Conservation (phyloP, 106 monocot genomes). For the Hemerocallis citrina region DNA sequence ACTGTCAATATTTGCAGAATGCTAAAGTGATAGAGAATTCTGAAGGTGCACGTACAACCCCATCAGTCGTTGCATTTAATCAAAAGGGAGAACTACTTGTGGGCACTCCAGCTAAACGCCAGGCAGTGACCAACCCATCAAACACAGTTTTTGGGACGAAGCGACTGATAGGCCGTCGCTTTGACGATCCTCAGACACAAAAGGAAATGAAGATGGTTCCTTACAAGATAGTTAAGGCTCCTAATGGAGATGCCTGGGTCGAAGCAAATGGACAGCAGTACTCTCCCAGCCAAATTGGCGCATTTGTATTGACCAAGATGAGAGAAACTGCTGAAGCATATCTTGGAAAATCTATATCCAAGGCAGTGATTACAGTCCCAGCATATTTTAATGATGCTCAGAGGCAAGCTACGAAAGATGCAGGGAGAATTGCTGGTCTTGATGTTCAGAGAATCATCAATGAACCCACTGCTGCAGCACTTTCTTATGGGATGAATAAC, state of each 20-base stretch:
- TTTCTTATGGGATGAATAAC: slow-evolving; percentile 68
- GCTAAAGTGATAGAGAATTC: slow-evolving; percentile 84
- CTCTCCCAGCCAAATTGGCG: slow-evolving; percentile 61
- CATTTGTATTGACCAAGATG: slow-evolving; percentile 74
- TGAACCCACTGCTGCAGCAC: slow-evolving; percentile 67
- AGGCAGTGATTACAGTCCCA: slow-evolving; percentile 83
- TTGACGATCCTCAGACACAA: slow-evolving; percentile 79
- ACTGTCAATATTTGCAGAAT: slow-evolving; percentile 35
- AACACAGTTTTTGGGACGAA: slow-evolving; percentile 84
- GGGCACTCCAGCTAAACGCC: slow-evolving; percentile 83
- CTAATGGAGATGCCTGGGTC: slow-evolving; percentile 71
- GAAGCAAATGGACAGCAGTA: slow-evolving; percentile 57
- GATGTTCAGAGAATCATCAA: slow-evolving; percentile 68
- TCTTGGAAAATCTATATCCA: slow-evolving; percentile 46
- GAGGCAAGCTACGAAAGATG: slow-evolving; percentile 81
- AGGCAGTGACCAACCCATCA: slow-evolving; percentile 80
- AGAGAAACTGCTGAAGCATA: slow-evolving; percentile 74
- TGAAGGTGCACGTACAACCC: slow-evolving; percentile 74
- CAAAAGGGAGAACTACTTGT: slow-evolving; percentile 79
- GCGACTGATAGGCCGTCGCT: slow-evolving; percentile 70
- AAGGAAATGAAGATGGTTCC: slow-evolving; percentile 98
- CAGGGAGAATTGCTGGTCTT: slow-evolving; percentile 63
- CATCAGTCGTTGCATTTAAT: slow-evolving; percentile 74
- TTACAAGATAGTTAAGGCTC: slow-evolving; percentile 61
- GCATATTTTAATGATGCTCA: slow-evolving; percentile 88